Base-by-base conservation (phyloP, 225 moss, liverwort and hornwort genomes). In the Physcomitrellopsis africana region DNA sequence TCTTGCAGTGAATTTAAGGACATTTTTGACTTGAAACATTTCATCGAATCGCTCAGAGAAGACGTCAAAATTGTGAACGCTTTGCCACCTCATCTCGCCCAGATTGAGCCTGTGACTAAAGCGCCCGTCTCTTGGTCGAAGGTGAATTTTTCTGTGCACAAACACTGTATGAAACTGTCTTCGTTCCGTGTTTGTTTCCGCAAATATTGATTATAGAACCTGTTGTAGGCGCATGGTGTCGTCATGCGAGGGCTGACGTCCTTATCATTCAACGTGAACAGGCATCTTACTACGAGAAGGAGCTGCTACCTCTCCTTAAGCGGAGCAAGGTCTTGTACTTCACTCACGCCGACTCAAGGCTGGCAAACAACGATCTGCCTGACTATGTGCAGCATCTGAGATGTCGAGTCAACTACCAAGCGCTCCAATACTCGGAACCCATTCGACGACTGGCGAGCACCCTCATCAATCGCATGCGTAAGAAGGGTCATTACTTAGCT, bases 111-210 rank as follows among this genome's bases (percentile, higher is more conserved):
- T 44, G 29, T 85, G 26, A 82, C 58, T 51, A 94, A 87, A 81
- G 91, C 97, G 9, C 97, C 97, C 17, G 68, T 94, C 63, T 97
- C 97, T 17, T 97, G 97, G 97, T 97, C 97, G 17, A 97, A 93
- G 90, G 96, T 96, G 74, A 48, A 67, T 16, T 54, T 59, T 56
- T 60, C 65, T 60, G 23, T 11, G 16, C 16, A 42, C 0, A 2
- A 2, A 17, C 14, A 1, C 19, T 54, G 15, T 67, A 43, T 4
- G 24, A 24, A 15, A 24, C 51, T n/a, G 16, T 57, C 56, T 22
- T 37, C 32, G 4, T 37, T 37, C 32, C 0, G 3, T 37, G 32
- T 37, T 37, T 37, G 32, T 37, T 37, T 7, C 32, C 32, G 32
- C 32, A 7, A 37, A 37, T 37, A 37, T 37, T 37, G 1, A 7